Conservation (phyloP, 2,329 filamentous ascomycete species). For the Neurospora sp. region DNA sequence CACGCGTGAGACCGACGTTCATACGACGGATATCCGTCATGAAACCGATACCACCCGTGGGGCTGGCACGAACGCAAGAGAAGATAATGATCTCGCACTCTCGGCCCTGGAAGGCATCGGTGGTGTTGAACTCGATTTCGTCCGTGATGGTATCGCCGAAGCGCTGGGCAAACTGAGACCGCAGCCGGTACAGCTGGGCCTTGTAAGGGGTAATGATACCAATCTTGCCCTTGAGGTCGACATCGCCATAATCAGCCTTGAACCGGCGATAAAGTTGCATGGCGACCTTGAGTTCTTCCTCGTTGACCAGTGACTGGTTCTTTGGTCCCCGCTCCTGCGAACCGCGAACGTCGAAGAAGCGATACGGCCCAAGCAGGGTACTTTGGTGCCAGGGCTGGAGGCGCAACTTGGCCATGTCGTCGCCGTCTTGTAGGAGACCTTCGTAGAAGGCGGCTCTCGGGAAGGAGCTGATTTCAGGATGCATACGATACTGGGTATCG, state of each 20-base stretch:
- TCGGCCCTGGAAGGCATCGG: slow-evolving; percentile 93
- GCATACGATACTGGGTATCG: slow-evolving; percentile 99
- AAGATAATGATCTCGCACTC: slow-evolving; percentile 99
- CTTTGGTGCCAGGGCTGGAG: slow-evolving; percentile 77
- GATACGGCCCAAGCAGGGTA: slow-evolving; percentile 75
- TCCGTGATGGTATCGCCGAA: slow-evolving; percentile 70
- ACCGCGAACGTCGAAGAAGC: slow-evolving; percentile 94
- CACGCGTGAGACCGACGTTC: slow-evolving; percentile 96
- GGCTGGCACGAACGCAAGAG: slow-evolving; percentile 88
- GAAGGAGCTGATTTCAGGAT: slow-evolving; percentile 88
- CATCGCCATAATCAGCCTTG: slow-evolving; percentile 56
- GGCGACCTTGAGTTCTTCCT: slow-evolving; percentile 76
- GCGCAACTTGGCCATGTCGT: slow-evolving; percentile 68
- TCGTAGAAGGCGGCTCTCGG: slow-evolving; percentile 92
- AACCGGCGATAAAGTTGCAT: slow-evolving; percentile 77
- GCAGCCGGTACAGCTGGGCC: slow-evolving; percentile 75
- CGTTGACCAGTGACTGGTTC: slow-evolving; percentile 84
- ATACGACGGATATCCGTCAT: slow-evolving; percentile 96
- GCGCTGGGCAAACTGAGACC: slow-evolving; percentile 57
- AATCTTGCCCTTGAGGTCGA: slow-evolving; percentile 71
- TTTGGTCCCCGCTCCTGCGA: slow-evolving; percentile 70
- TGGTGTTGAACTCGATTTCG: slow-evolving; percentile 94
- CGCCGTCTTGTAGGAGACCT: slow-evolving; percentile 72
- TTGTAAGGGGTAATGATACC: slow-evolving; percentile 99
- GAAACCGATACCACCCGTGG: slow-evolving; percentile 95